Conservation (phyloP, 306 rosid species). For the Benincasa hispida region DNA sequence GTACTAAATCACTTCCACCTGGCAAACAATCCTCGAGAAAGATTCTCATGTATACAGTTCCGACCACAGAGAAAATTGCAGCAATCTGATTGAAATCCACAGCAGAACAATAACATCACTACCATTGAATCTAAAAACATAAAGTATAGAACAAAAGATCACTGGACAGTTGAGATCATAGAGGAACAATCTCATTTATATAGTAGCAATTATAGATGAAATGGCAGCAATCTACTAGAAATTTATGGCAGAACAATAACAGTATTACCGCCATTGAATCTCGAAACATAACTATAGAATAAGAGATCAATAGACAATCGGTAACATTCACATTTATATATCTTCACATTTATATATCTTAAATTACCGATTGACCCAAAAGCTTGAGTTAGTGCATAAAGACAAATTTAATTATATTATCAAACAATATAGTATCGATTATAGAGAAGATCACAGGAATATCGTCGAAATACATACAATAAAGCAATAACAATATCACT, state of each 20-base stretch:
- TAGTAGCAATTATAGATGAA: slow-evolving; percentile 30
- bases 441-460: slow-evolving; percentile 43
- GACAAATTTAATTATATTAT: too few relatives aligned
- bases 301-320: not conserved
- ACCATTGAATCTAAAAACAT: not conserved
- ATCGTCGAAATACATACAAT: slow-evolving; percentile 9
- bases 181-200: slow-evolving; percentile 71
- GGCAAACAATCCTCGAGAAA: slow-evolving; percentile 60
- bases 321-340: slow-evolving; percentile 1
- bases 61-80: slow-evolving; percentile 44
- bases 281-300: not conserved
- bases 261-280: not conserved
- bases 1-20: slow-evolving; percentile 15
- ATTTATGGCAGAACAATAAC: not conserved
- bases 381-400: too few relatives aligned
- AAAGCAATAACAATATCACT: not conserved
- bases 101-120: not conserved
- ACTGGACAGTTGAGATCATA: slow-evolving; percentile 21
- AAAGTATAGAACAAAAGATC: not conserved
- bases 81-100: slow-evolving; percentile 31
- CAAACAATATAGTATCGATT: slow-evolving; percentile 30
- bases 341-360: too few relatives aligned
- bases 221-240: slow-evolving; percentile 41
- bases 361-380: too few relatives aligned
- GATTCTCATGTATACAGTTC: slow-evolving; percentile 62